phyloP scores from a whole-genome alignment of 1,284 basidiomycete genomes.

The Ganoderma sinense region DNA sequence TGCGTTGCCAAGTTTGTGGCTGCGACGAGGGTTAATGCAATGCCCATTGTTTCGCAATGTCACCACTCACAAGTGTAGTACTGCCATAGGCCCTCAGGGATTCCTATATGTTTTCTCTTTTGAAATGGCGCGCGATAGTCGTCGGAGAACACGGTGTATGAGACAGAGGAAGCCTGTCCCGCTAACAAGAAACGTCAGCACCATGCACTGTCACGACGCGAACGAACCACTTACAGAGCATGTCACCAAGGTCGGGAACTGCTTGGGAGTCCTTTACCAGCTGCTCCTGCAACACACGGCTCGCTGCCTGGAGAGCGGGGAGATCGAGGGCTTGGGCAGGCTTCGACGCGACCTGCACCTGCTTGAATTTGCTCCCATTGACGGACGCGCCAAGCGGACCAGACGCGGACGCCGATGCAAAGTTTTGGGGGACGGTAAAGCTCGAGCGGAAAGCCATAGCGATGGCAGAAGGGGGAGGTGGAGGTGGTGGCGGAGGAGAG shows the following conservation, averaged over 20 bases:
- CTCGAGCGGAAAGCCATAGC: slow-evolving; percentile 27
- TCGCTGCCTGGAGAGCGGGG: slow-evolving; percentile 67
- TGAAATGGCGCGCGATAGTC: slow-evolving; percentile 84
- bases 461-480: neutral
- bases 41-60: neutral
- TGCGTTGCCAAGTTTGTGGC: slow-evolving; percentile 65
- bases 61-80: slow-evolving; percentile 74
- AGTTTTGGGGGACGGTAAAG: slow-evolving; percentile 22
- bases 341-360: slow-evolving; percentile 30
- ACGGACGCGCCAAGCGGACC: slow-evolving; percentile 23
- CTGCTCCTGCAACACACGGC: slow-evolving; percentile 70
- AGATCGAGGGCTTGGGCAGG: slow-evolving; percentile 61
- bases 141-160: slow-evolving; percentile 81
- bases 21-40: slow-evolving; percentile 38
- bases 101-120: slow-evolving; percentile 75
- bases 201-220: neutral
- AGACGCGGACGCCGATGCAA: slow-evolving; percentile 29
- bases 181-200: slow-evolving; percentile 45
- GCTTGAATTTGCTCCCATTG: slow-evolving; percentile 30
- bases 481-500: slow-evolving; percentile 28
- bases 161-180: slow-evolving; percentile 69
- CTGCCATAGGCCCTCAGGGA: slow-evolving; percentile 87
- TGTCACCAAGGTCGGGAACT: slow-evolving; percentile 77
- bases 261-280: slow-evolving; percentile 74
- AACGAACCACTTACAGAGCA: slow-evolving; percentile 53